Percentiles rank a stretch among this genome's conserved stretches.
phyloP scores from a whole-genome alignment of 169 alveolate genomes.

The Theileria equi region DNA sequence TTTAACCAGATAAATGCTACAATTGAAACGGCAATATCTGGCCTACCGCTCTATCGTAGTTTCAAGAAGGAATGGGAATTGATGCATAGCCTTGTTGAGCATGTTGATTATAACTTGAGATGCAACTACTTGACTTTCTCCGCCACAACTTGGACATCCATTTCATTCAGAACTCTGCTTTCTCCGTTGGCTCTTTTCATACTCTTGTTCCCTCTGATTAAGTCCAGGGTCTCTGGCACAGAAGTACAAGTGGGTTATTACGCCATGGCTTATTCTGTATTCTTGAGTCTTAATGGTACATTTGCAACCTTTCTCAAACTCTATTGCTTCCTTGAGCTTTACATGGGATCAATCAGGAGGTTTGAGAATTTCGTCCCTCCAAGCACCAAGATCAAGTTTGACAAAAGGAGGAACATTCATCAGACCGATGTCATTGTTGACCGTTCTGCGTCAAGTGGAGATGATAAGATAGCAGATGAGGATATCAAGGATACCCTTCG shows the following conservation, averaged over 20 bases:
- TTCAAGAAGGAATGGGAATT: conserved; percentile 39
- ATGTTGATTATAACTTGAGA: conserved; percentile 20
- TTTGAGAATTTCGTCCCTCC: conserved; percentile 13
- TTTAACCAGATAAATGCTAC: conserved; percentile 24
- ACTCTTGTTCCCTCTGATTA: neutral
- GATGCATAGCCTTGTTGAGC: conserved; percentile 10
- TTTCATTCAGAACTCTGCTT: conserved; percentile 1
- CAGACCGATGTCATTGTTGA: conserved; percentile 16
- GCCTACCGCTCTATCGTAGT: conserved; percentile 32
- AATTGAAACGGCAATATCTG: conserved; percentile 35
- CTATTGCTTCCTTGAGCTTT: neutral
- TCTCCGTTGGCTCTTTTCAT: conserved; percentile 3
- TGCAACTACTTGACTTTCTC: conserved; percentile 16
- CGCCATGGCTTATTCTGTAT: conserved; percentile 2
- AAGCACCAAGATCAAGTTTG: conserved; percentile 3
- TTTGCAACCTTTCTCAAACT: neutral
- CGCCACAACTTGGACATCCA: conserved; percentile 25
- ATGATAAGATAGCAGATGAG: no score
- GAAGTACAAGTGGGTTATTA: neutral
- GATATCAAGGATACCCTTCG: no score
- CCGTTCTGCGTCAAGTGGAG: no score
- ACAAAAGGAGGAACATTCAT: neutral
- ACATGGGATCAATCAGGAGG: conserved; percentile 4
- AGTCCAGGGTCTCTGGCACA: neutral
- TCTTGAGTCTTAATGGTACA: neutral